Conservation (phyloP, 2,329 filamentous ascomycete genomes). For the Neofusicoccum sp. region DNA sequence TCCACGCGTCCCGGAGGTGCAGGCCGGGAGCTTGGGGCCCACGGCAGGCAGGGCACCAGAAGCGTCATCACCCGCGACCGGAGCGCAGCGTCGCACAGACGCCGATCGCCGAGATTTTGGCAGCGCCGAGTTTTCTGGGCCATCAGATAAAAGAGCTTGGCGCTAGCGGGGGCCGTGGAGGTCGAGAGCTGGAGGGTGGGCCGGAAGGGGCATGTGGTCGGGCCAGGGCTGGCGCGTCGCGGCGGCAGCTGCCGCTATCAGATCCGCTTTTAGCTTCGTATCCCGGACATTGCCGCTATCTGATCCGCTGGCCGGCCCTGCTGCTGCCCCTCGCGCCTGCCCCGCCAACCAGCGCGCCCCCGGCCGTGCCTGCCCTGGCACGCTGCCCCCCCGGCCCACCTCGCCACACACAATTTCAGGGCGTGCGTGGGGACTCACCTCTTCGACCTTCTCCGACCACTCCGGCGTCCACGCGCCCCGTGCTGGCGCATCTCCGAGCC, state of each 20-base stretch:
- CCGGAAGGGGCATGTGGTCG: not conserved
- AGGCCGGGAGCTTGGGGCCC: not conserved
- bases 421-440: not conserved
- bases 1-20: not conserved
- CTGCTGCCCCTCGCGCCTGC: not conserved
- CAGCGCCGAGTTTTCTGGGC: not conserved
- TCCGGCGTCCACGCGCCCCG: not conserved
- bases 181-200: not conserved
- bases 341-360: not conserved
- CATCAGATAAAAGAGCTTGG: not conserved
- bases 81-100: not conserved
- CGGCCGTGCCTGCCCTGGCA: not conserved
- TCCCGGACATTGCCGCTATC: constrained; percentile 16
- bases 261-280: constrained; percentile 13
- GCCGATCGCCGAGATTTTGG: not conserved
- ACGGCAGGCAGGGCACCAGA: not conserved
- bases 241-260: constrained; percentile 15
- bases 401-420: not conserved
- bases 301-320: constrained; percentile 5
- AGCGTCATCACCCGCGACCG: not conserved
- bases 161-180: not conserved
- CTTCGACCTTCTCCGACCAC: not conserved
- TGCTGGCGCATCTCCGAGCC: too few species aligned
- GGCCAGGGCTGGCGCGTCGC: not conserved
- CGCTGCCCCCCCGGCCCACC: not conserved